Evolutionary conservation across 768 basidiomycete genomes (phyloP).

Genomic region (Coprinellus aureogranulatus): DNA sequence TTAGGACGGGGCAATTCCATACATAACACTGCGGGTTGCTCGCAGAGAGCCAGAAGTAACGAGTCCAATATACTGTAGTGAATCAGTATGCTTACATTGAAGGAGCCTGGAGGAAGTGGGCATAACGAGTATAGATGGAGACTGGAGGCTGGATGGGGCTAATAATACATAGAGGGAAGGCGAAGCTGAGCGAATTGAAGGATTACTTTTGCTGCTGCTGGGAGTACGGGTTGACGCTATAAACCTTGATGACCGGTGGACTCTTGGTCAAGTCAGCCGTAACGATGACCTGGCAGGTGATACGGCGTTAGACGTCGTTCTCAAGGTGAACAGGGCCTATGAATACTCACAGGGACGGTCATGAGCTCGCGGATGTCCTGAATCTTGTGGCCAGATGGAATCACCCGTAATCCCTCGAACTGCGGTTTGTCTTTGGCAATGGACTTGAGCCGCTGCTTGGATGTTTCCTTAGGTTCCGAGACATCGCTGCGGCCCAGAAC

Average conservation of each 20-base stretch:
- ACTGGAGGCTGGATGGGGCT: neutral
- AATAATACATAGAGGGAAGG: neutral
- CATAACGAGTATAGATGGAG: neutral
- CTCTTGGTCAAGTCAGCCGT: constrained; percentile 95
- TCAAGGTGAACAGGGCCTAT: neutral
- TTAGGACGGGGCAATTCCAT: neutral
- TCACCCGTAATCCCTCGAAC: constrained; percentile 81
- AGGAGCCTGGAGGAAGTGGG: neutral
- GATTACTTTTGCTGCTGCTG: neutral
- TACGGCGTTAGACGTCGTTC: constrained; percentile 4
- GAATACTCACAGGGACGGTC: constrained; percentile 78
- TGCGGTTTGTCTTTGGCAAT: constrained; percentile 70
- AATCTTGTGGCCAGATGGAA: constrained; percentile 81
- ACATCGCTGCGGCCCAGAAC: constrained; percentile 62
- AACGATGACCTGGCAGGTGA: constrained; percentile 73
- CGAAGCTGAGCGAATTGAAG: neutral
- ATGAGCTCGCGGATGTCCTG: constrained; percentile 93
- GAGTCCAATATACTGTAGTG: neutral
- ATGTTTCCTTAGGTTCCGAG: constrained; percentile 44
- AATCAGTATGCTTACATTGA: neutral
- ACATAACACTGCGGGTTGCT: neutral
- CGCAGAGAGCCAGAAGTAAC: neutral
- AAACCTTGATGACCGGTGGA: constrained; percentile 95
- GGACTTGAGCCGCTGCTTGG: constrained; percentile 76
- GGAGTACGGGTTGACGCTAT: constrained; percentile 86